Conservation (phyloP, 2,329 filamentous ascomycete species). For the Fusarium ambrosium region DNA sequence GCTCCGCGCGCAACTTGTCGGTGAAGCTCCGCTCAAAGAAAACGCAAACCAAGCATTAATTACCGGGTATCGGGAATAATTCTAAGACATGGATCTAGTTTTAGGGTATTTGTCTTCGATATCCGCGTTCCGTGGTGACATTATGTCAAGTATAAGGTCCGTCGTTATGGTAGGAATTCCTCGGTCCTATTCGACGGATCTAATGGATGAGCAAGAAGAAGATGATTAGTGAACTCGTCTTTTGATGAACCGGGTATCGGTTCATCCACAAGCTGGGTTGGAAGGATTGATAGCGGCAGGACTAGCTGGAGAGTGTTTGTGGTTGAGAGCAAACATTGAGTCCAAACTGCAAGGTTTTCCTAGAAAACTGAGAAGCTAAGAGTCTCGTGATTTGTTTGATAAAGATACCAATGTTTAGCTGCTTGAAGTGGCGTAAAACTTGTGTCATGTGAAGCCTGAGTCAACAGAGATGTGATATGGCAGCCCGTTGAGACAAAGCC, state of each 20-base stretch:
- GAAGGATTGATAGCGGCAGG: background rate
- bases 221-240: accelerated
- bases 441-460: background rate
- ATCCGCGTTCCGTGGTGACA: background rate
- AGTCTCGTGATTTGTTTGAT: background rate
- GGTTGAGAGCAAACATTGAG: background rate
- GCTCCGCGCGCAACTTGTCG: background rate
- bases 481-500: background rate
- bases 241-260: too few species aligned
- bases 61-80: background rate
- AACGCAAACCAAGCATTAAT: background rate
- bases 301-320: background rate
- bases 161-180: background rate
- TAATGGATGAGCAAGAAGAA: background rate
- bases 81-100: background rate
- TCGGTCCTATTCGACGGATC: background rate
- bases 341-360: background rate
- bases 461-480: background rate
- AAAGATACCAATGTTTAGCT: background rate
- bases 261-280: too few species aligned
- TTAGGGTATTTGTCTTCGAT: background rate
- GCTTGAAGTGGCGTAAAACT: background rate
- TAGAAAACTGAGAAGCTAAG: too few species aligned
- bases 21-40: background rate
- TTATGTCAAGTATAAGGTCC: background rate